phyloP scores from a whole-genome alignment of 2,329 filamentous ascomycete species.

The Thielaviopsis populi region DNA sequence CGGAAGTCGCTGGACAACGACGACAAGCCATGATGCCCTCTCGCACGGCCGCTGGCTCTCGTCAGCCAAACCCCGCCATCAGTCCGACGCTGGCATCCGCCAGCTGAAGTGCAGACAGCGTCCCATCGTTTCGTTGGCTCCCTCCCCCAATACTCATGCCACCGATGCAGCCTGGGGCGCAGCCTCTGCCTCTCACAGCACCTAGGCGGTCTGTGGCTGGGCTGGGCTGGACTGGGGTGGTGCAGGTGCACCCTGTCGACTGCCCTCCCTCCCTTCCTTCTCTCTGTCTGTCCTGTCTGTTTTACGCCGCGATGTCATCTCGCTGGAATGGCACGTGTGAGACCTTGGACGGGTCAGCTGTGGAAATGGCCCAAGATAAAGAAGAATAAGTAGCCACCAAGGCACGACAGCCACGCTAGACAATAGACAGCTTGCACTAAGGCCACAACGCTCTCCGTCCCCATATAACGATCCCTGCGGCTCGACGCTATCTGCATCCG shows the following conservation, averaged over 20 bases:
- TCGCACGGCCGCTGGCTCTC: no score
- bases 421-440: not conserved
- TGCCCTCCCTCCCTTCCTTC: not conserved
- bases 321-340: constrained; percentile 1
- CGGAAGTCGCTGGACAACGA: not conserved
- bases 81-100: no score
- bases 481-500: constrained; percentile 1
- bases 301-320: not conserved
- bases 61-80: no score
- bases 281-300: no score
- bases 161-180: not conserved
- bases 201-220: not conserved
- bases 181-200: not conserved
- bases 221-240: no score
- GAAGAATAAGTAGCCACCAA: not conserved
- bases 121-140: not conserved
- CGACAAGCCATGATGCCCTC: not conserved
- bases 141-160: not conserved
- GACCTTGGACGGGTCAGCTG: not conserved
- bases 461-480: not conserved
- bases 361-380: not conserved
- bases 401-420: not conserved
- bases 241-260: not conserved
- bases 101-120: not conserved
- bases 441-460: not conserved